These are phyloP conservation scores for Thelonectria blattea DNA, from an alignment of 2,329 filamentous ascomycete species.

Conservation along the genomic window DNA sequence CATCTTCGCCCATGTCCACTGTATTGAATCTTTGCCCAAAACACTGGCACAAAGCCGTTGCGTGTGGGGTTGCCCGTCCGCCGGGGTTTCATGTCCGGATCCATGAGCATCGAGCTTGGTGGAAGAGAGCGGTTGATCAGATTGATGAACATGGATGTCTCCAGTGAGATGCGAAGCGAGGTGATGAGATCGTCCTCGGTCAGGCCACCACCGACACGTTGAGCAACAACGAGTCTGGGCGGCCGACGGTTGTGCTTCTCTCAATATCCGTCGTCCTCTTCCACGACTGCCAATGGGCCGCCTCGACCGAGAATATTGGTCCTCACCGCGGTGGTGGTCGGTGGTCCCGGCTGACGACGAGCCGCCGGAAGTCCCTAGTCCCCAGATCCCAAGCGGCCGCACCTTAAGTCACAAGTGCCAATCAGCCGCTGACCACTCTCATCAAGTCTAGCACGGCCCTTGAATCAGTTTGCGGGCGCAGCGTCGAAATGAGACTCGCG, in stretches of 20 bases:
- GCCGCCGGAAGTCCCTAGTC: constrained; percentile 19
- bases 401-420: not conserved
- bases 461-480: constrained; percentile 40
- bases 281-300: constrained; percentile 12
- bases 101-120: not conserved
- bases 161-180: constrained; percentile 4
- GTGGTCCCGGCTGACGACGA: not conserved
- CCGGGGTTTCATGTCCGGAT: constrained; percentile 18
- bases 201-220: constrained; percentile 5
- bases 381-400: constrained; percentile 29
- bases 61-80: not conserved
- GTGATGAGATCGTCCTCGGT: constrained; percentile 3
- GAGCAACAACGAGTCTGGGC: constrained; percentile 10
- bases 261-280: constrained; percentile 18
- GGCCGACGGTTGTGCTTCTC: not conserved
- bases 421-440: constrained; percentile 35
- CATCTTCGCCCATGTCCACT: constrained; percentile 4
- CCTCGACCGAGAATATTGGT: constrained; percentile 1
- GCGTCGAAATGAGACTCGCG: constrained; percentile 33
- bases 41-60: too few relatives aligned
- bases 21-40: not conserved
- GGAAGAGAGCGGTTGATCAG: constrained; percentile 2
- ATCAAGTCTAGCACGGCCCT: constrained; percentile 31
- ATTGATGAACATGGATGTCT: constrained; percentile 1
- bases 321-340: constrained; percentile 7